Percentiles rank a stretch among this genome's conserved stretches.
Conservation (phyloP, 2,329 filamentous ascomycete species). For the Beauveria asiatica region DNA sequence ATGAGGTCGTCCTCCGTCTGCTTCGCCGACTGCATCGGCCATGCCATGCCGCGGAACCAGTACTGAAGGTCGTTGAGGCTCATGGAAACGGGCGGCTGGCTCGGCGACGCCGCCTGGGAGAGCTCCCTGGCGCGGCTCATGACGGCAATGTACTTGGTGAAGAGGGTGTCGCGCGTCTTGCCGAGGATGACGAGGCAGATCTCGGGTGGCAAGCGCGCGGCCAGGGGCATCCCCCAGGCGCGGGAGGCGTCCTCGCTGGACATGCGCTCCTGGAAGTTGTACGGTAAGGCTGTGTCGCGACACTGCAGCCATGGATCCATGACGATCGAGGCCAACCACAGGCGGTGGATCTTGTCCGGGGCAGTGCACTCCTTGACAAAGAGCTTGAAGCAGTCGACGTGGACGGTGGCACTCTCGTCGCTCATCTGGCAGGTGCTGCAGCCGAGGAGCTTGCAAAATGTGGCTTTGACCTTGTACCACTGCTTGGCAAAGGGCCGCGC, state of each 20-base stretch:
- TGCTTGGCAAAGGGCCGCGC: background rate
- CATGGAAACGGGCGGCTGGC: background rate
- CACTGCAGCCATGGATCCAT: conserved; percentile 6
- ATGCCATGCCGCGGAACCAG: conserved; percentile 1
- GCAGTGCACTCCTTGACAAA: background rate
- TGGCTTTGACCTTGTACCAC: conserved; percentile 2
- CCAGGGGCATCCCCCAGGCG: background rate
- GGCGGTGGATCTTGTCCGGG: conserved; percentile 3
- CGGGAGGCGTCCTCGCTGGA: background rate
- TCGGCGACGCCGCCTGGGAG: background rate
- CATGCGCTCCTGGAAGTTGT: background rate
- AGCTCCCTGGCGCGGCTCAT: background rate
- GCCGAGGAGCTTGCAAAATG: background rate
- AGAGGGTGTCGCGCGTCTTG: background rate
- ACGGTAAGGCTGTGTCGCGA: background rate
- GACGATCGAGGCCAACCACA: conserved; percentile 1
- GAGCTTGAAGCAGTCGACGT: conserved; percentile 7
- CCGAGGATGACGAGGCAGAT: background rate
- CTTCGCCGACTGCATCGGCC: background rate
- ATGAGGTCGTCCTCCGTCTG: background rate
- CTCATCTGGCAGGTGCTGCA: background rate
- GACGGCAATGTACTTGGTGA: conserved; percentile 4
- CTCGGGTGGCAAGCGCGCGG: background rate
- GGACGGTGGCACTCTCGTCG: conserved; percentile 2
- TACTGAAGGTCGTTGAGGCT: conserved; percentile 1